Evolutionary conservation across 2,329 filamentous ascomycete genomes (phyloP).

Genomic region (Clonostachys chloroleuca): DNA sequence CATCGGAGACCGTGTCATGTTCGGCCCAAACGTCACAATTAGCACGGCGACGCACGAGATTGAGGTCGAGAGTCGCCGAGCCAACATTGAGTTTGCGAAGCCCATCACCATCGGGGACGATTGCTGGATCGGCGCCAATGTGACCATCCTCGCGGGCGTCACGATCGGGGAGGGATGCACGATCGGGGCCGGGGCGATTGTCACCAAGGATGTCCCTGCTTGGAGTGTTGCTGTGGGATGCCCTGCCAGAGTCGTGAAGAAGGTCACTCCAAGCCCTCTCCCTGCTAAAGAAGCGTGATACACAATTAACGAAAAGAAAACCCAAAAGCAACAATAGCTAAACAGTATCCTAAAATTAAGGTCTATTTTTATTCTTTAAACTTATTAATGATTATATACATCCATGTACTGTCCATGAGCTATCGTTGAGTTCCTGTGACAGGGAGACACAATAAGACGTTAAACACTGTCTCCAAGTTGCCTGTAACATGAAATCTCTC

Average conservation of each 20-base stretch:
- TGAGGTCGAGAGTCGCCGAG: slow-evolving; percentile 46
- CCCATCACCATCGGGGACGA: slow-evolving; percentile 45
- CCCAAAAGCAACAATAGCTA: too few relatives aligned
- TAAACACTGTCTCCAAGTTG: too few relatives aligned
- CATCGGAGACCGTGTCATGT: slow-evolving; percentile 66
- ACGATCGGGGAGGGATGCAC: slow-evolving; percentile 47
- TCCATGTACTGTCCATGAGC: too few relatives aligned
- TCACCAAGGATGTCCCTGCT: slow-evolving; percentile 42
- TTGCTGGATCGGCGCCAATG: slow-evolving; percentile 50
- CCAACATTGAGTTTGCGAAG: slow-evolving; percentile 38
- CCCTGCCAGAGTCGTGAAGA: slow-evolving; percentile 44
- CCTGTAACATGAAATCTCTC: too few relatives aligned
- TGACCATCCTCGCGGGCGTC: slow-evolving; percentile 44
- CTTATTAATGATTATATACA: too few relatives aligned
- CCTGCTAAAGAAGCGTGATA: too few relatives aligned
- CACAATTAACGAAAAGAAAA: too few relatives aligned
- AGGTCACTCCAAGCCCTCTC: slow-evolving; percentile 24
- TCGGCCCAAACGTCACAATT: slow-evolving; percentile 69
- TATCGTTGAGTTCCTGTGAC: too few relatives aligned
- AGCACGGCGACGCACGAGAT: slow-evolving; percentile 70
- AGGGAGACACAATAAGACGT: too few relatives aligned
- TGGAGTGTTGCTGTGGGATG: slow-evolving; percentile 42
- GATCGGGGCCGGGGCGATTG: slow-evolving; percentile 43
- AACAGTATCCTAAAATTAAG: too few relatives aligned
- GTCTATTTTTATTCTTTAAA: too few relatives aligned